Evolutionary conservation across 257 asterid species (phyloP).

Genomic region (Nicotiana paniculata): DNA sequence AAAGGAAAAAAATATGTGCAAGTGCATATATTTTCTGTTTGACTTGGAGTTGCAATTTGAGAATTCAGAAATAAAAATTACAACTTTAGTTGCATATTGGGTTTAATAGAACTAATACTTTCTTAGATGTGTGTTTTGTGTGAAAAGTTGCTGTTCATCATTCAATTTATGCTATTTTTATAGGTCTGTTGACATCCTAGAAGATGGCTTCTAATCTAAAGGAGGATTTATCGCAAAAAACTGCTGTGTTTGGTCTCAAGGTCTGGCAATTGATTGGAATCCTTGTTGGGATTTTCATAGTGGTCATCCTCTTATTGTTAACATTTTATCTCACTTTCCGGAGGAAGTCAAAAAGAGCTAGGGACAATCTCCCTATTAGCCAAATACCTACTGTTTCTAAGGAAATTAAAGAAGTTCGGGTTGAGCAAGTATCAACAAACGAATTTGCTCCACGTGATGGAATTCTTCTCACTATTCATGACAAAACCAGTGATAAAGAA

Average conservation of each 20-base stretch:
- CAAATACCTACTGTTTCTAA: constrained; percentile 78
- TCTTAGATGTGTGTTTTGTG: not conserved
- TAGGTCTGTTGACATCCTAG: constrained; percentile 35
- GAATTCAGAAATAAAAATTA: not conserved
- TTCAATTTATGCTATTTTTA: constrained; percentile 15
- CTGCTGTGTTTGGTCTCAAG: constrained; percentile 62
- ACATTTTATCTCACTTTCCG: constrained; percentile 63
- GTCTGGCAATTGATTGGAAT: constrained; percentile 93
- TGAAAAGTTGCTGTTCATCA: not conserved
- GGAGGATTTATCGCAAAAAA: constrained; percentile 45
- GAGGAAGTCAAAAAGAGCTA: constrained; percentile 51
- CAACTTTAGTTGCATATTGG: not conserved
- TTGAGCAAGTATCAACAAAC: constrained; percentile 63
- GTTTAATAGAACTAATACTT: not conserved
- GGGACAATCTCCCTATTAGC: constrained; percentile 42
- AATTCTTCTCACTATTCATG: constrained; percentile 74
- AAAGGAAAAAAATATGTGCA: not conserved
- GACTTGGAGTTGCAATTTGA: not conserved
- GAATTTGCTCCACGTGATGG: constrained; percentile 66
- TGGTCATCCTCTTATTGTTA: constrained; percentile 52
- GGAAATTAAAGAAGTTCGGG: constrained; percentile 87
- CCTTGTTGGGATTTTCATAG: constrained; percentile 61
- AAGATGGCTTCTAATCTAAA: constrained; percentile 79
- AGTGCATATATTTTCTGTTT: not conserved
- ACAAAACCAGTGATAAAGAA: constrained; percentile 62